A percentile compares a stretch with the other conserved stretches of the same genome.
Conservation (phyloP, 805 yeast species). For the Spathaspora arborariae region DNA sequence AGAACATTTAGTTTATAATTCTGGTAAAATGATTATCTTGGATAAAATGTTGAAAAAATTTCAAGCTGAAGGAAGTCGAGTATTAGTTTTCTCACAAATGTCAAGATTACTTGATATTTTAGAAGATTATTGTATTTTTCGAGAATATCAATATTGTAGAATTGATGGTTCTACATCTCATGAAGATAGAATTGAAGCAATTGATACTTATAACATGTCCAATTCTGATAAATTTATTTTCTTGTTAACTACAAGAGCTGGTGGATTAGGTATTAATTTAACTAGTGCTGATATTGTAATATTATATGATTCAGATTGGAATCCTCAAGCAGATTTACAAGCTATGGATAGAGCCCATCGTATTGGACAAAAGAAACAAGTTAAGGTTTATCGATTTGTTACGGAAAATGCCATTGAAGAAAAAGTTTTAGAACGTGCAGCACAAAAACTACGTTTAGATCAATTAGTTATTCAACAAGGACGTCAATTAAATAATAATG, state of each 20-base stretch:
- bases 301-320: slow-evolving; percentile 93
- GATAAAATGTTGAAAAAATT: slow-evolving; percentile 77
- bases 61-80: slow-evolving; percentile 78
- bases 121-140: slow-evolving; percentile 85
- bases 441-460: slow-evolving; percentile 87
- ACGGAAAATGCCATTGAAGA: slow-evolving; percentile 97
- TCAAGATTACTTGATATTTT: slow-evolving; percentile 81
- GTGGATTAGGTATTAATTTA: slow-evolving; percentile 91
- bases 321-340: slow-evolving; percentile 95
- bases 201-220: slow-evolving; percentile 86
- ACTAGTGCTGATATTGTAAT: slow-evolving; percentile 91
- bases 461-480: slow-evolving; percentile 97
- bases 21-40: slow-evolving; percentile 86
- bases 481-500: slow-evolving; percentile 45
- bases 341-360: slow-evolving; percentile 99
- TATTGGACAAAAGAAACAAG: slow-evolving; percentile 96
- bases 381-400: slow-evolving; percentile 84
- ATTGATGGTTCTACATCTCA: slow-evolving; percentile 93
- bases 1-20: slow-evolving; percentile 85
- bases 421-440: slow-evolving; percentile 92
- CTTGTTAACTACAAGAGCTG: slow-evolving; percentile 89
- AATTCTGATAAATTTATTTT: slow-evolving; percentile 80
- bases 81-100: slow-evolving; percentile 91
- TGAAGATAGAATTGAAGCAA: slow-evolving; percentile 87
- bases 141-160: slow-evolving; percentile 84